phyloP scores from a whole-genome alignment of 768 basidiomycete genomes.

The Tephrocybe sp. region DNA sequence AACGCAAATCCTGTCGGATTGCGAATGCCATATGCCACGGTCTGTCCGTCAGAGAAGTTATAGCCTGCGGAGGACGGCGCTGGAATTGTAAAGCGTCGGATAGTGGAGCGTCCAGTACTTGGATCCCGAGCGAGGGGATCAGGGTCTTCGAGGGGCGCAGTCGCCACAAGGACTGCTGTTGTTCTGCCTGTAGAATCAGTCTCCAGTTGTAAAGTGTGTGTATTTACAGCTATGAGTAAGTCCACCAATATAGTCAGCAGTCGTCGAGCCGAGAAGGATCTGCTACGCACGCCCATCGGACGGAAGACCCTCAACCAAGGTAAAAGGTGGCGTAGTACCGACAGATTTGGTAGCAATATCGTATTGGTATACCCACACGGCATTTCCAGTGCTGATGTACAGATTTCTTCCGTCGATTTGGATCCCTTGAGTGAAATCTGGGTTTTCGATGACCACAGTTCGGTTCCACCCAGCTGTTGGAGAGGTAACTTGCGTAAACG shows the following conservation, averaged over 20 bases:
- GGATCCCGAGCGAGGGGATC: slow-evolving; percentile 41
- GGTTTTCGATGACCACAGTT: slow-evolving; percentile 32
- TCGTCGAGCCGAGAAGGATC: background rate
- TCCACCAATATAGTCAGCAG: background rate
- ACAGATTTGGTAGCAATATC: slow-evolving; percentile 28
- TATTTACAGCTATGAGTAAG: slow-evolving; percentile 34
- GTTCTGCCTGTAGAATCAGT: slow-evolving; percentile 14
- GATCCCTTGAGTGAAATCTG: slow-evolving; percentile 41
- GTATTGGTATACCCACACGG: slow-evolving; percentile 34
- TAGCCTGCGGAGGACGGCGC: slow-evolving; percentile 10
- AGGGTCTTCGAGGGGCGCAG: slow-evolving; percentile 37
- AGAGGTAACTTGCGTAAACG: slow-evolving; percentile 24
- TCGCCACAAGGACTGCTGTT: slow-evolving; percentile 31
- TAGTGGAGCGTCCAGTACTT: slow-evolving; percentile 38
- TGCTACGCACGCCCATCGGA: slow-evolving; percentile 36
- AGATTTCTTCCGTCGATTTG: slow-evolving; percentile 32
- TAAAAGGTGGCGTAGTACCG: slow-evolving; percentile 15
- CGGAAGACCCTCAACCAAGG: slow-evolving; percentile 32
- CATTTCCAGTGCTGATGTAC: slow-evolving; percentile 37
- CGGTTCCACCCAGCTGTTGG: slow-evolving; percentile 32
- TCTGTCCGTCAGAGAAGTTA: slow-evolving; percentile 27
- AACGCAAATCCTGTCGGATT: slow-evolving; percentile 43
- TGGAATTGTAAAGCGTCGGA: slow-evolving; percentile 28
- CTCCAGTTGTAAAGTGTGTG: slow-evolving; percentile 38
- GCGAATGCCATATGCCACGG: slow-evolving; percentile 41